Evolutionary conservation across 2,329 filamentous ascomycete species (phyloP).

Genomic region (Exophiala sp.): DNA sequence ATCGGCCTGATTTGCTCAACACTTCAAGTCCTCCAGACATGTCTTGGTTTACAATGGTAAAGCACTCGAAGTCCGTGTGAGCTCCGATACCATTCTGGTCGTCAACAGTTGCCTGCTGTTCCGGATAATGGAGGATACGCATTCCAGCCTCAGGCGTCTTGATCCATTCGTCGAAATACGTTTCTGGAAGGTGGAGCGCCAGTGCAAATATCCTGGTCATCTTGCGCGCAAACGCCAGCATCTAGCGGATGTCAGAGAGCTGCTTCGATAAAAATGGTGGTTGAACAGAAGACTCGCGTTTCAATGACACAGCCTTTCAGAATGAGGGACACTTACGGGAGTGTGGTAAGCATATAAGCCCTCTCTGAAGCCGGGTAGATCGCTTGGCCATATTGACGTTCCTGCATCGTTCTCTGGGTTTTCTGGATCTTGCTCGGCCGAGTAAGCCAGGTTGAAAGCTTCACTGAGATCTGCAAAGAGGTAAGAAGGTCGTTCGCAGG

Average conservation of each 20-base stretch:
- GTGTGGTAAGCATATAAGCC: constrained; percentile 18
- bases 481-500: background rate
- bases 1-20: constrained; percentile 42
- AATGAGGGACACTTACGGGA: background rate
- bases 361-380: constrained; percentile 25
- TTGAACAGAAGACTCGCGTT: too few relatives aligned
- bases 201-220: constrained; percentile 42
- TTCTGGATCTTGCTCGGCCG: constrained; percentile 10
- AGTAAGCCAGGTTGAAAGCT: constrained; percentile 19
- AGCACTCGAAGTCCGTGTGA: constrained; percentile 50
- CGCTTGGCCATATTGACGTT: constrained; percentile 13
- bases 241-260: background rate
- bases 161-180: constrained; percentile 40
- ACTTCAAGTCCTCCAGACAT: constrained; percentile 44
- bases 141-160: constrained; percentile 35
- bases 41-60: constrained; percentile 49
- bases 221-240: constrained; percentile 29
- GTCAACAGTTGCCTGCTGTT: constrained; percentile 28
- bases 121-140: constrained; percentile 44
- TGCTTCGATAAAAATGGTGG: too few relatives aligned
- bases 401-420: background rate
- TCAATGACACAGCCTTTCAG: too few relatives aligned
- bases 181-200: constrained; percentile 40
- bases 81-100: constrained; percentile 43
- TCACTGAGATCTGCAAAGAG: constrained; percentile 13